Evolutionary conservation across 2,329 filamentous ascomycete genomes (phyloP).

Genomic region (Ambrosiella beaveri): DNA sequence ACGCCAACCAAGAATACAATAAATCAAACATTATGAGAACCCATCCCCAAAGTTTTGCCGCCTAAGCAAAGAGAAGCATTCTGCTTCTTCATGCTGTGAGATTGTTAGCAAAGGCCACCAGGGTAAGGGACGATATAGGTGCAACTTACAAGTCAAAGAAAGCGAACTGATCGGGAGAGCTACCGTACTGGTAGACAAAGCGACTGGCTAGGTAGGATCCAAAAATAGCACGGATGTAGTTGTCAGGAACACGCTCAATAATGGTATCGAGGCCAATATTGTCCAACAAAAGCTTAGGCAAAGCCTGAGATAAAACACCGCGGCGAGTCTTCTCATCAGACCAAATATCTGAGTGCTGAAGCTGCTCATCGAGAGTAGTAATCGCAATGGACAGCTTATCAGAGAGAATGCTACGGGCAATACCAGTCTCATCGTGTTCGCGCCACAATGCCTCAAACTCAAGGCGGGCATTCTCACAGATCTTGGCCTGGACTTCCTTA

Average conservation of each 20-base stretch:
- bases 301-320: slow-evolving; percentile 65
- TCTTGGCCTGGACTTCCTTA: slow-evolving; percentile 74
- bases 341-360: slow-evolving; percentile 89
- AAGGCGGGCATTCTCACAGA: slow-evolving; percentile 75
- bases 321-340: slow-evolving; percentile 60
- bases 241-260: slow-evolving; percentile 70
- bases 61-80: slow-evolving; percentile 3
- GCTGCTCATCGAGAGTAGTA: slow-evolving; percentile 88
- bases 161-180: slow-evolving; percentile 83
- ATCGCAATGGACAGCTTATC: slow-evolving; percentile 85
- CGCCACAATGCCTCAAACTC: slow-evolving; percentile 99
- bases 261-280: slow-evolving; percentile 87
- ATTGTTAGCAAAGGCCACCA: not conserved
- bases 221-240: slow-evolving; percentile 87
- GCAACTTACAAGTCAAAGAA: slow-evolving; percentile 89
- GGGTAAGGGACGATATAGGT: not conserved
- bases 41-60: not conserved
- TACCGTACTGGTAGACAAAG: slow-evolving; percentile 92
- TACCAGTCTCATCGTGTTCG: slow-evolving; percentile 68
- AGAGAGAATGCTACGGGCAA: slow-evolving; percentile 68
- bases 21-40: not conserved
- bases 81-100: slow-evolving; percentile 36
- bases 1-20: not conserved
- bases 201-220: slow-evolving; percentile 87
- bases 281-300: slow-evolving; percentile 67